phyloP scores from a whole-genome alignment of 2,329 filamentous ascomycete species.

The Aspergillus hiratsukae region DNA sequence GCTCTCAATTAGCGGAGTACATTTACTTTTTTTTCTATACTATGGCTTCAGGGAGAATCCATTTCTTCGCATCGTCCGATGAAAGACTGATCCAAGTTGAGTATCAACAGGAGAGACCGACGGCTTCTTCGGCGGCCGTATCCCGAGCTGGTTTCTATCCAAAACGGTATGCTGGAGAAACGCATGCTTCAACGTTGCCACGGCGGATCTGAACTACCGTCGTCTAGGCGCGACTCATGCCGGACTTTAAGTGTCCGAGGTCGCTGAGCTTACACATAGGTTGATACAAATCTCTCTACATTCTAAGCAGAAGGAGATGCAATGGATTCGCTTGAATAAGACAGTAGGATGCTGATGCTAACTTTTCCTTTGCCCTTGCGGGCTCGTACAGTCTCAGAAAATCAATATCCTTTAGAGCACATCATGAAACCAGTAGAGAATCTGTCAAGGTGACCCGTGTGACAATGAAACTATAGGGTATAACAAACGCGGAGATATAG shows the following conservation, averaged over 20 bases:
- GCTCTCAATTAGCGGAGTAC: neutral
- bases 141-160: no score
- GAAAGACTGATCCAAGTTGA: no score
- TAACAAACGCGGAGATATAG: neutral
- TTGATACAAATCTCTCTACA: neutral
- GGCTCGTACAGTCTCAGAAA: constrained; percentile 7
- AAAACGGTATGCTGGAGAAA: neutral
- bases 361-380: constrained; percentile 13
- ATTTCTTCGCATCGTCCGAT: no score
- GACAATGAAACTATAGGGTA: neutral
- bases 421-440: neutral
- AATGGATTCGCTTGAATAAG: neutral
- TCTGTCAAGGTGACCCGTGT: neutral
- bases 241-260: neutral
- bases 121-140: no score
- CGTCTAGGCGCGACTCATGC: no score
- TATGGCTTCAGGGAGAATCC: no score
- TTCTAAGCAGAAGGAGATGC: neutral
- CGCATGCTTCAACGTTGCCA: no score
- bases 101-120: no score
- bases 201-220: no score
- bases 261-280: neutral
- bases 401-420: constrained; percentile 3
- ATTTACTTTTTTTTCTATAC: neutral
- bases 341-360: neutral